Base-by-base conservation (phyloP, 139 green algal genomes). In the Coelastrella sp. region DNA sequence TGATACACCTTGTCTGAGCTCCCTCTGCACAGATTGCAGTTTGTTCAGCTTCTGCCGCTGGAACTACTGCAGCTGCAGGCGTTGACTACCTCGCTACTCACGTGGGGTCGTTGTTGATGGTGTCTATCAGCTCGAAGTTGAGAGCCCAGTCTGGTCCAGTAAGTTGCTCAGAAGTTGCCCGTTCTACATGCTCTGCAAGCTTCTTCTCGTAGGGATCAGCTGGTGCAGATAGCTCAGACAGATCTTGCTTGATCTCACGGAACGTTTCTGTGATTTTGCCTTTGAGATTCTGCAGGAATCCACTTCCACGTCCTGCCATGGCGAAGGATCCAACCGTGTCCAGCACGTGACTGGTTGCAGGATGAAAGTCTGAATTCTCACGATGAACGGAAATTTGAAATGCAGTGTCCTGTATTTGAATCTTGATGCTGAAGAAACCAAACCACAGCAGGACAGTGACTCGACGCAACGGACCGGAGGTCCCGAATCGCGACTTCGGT, bases 101-200 rank as follows among this genome's bases (percentile, higher is more conserved):
- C 78, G 75, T 32, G 3, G 89, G 92, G 17, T 95, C 66, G 14
- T 76, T 68, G 89, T 95, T 95, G 16, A 96, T 83, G 1, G 90
- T 73, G 86, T 96, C 94, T 5, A 95, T 91, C 4, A 95, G 79
- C 65, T 93, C 92, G 54, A 96, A 80, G 81, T 94, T 95, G 2
- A 85, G n/a, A 10, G 57, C 82, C 94, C 92, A 95, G 61, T 96
- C 94, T 3, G 93, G 90, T 7, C 68, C 86, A 14, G 92, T 90
- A 14, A 95, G 92, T 32, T 85, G 60, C 11, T 94, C 91, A 23
- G 73, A 90, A 0, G 92, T 95, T 4, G 92, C 94, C 7, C 81
- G 56, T 0, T 94, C 92, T 4, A 96, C 79, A 7, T 94, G 79
- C 2, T 91, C 86, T 5, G 20, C 11, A 0, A 92, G 57, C 7